These are phyloP conservation scores for Huntiella decipiens DNA, from an alignment of 2,329 filamentous ascomycete species.

Conservation along the genomic window DNA sequence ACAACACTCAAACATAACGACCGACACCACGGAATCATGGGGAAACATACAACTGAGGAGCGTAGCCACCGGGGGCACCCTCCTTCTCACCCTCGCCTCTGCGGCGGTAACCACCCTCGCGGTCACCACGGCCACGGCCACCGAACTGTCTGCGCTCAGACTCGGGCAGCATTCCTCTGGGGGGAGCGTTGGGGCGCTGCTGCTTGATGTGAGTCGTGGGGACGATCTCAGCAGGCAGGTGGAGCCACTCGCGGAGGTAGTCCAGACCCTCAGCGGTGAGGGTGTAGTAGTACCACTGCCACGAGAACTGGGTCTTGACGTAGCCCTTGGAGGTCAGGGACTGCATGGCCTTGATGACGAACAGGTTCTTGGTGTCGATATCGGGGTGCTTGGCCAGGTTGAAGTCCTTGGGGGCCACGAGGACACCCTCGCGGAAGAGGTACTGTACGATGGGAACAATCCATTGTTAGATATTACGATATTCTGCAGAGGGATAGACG, in stretches of 20 bases:
- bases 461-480: slow-evolving; percentile 7
- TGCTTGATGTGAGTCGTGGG: slow-evolving; percentile 99
- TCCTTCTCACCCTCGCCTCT: slow-evolving; percentile 84
- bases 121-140: slow-evolving; percentile 61
- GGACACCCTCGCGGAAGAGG: slow-evolving; percentile 85
- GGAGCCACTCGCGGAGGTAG: slow-evolving; percentile 99
- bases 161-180: slow-evolving; percentile 95
- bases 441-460: slow-evolving; percentile 35
- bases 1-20: background rate
- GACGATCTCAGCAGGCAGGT: slow-evolving; percentile 98
- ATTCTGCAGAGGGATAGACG: background rate
- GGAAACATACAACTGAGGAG: slow-evolving; percentile 64
- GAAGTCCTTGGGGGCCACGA: slow-evolving; percentile 99
- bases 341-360: slow-evolving; percentile 96
- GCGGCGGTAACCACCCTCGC: slow-evolving; percentile 81
- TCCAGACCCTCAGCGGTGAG: slow-evolving; percentile 98
- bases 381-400: slow-evolving; percentile 95
- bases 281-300: slow-evolving; percentile 99
- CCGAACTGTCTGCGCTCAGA: slow-evolving; percentile 60
- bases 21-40: background rate
- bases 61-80: slow-evolving; percentile 78
- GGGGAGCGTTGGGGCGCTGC: slow-evolving; percentile 94
- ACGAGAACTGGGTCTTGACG: slow-evolving; percentile 99
- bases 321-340: slow-evolving; percentile 95
- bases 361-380: slow-evolving; percentile 99